Evolutionary conservation across 2,329 filamentous ascomycete genomes (phyloP), one percentile per base, ranked within the genome.

Genomic region (Xylariales sp.): DNA sequence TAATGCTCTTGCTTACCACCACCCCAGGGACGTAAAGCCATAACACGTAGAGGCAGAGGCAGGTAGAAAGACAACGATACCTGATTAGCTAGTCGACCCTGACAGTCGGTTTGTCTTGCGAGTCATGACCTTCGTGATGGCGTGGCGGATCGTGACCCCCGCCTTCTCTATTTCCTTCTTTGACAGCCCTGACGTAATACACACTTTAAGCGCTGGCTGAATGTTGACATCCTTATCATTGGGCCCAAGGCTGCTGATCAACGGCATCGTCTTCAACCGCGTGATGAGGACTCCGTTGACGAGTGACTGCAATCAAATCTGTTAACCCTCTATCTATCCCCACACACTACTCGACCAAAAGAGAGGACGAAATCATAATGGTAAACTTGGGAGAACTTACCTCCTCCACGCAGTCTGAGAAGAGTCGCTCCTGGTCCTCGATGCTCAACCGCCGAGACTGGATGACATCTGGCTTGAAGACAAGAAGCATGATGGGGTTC

Each of bases 141-240:
- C 95, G 81, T 97, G 94, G 68, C 95, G 87, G 73, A 99, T 94
- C 9, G 88, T 90, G 7, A 91, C 89, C 14, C 94, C 96, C 0
- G 96, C 93, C 84, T 97, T 97, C 82, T 99, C 97, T 62, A 94
- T 92, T 80, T 99, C 96, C 83, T 97, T 97, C 84, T 92, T 97
- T 30, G 92, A 92, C 69, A 99, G 83, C 1, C 92, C 96, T 5
- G 89, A 92, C 0, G 94, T 97, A 62, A 97, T 85, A 77, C 95
- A 98, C 12, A 98, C 88, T 82, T 98, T 97, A 69, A 99, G 85
- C 0, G 93, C 93, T 9, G 96, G 93, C 73, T 88, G 86, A n/a
- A 90, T 84, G 68, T 88, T 86, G 83, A 91, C 93, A 43, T 85
- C 86, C 50, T 88, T 85, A 66, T 94, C 91, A 76, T 91, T 91